Percentiles rank a stretch among this genome's conserved stretches.
Conservation (phyloP, 2,329 filamentous ascomycete species). For the Calonectria pauciramosa region DNA sequence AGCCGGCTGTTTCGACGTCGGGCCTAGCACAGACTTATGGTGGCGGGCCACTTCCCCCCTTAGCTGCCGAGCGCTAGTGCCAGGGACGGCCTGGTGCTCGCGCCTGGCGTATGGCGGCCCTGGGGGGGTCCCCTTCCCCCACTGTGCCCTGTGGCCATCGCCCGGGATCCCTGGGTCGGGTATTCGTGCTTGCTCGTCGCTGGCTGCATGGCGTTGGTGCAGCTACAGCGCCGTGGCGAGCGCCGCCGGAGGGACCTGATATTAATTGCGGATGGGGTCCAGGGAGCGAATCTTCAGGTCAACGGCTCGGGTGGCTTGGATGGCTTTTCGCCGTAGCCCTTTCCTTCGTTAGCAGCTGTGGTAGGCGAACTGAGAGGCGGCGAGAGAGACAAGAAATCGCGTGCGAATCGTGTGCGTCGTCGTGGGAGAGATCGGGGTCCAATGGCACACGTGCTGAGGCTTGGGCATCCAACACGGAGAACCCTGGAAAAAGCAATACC, state of each 20-base stretch:
- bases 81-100: background rate
- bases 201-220: background rate
- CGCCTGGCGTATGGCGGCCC: background rate
- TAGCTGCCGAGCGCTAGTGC: conserved; percentile 25
- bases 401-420: background rate
- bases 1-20: conserved; percentile 39
- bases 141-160: background rate
- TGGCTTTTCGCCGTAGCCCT: background rate
- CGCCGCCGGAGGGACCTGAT: background rate
- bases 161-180: background rate
- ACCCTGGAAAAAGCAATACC: background rate
- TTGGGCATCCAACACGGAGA: background rate
- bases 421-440: background rate
- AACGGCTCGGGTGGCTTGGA: conserved; percentile 1
- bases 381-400: background rate
- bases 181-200: background rate
- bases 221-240: background rate
- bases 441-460: background rate
- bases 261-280: background rate
- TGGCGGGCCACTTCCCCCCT: conserved; percentile 16
- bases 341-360: background rate
- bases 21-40: conserved; percentile 15
- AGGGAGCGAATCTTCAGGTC: conserved; percentile 3
- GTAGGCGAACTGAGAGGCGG: background rate
- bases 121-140: too few species aligned